phyloP scores from a whole-genome alignment of 257 asterid genomes.

The Ballota nigra region DNA sequence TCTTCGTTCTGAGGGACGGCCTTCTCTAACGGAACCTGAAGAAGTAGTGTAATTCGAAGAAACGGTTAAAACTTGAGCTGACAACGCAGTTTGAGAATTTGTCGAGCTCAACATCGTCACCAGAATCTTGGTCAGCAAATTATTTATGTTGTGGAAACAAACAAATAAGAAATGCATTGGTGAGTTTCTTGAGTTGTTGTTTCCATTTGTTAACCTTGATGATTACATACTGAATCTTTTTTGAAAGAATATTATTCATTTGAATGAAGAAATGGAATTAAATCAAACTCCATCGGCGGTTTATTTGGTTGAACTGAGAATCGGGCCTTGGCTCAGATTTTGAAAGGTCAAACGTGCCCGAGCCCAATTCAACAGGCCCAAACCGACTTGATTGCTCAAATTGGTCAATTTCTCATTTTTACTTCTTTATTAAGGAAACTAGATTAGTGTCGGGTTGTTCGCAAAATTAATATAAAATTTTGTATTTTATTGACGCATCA shows the following conservation, averaged over 20 bases:
- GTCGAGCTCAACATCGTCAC: constrained; percentile 18
- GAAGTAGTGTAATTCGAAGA: background rate
- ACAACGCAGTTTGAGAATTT: constrained; percentile 27
- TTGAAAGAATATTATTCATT: background rate
- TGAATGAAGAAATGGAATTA: background rate
- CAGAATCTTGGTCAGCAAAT: constrained; percentile 4
- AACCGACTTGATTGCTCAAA: background rate
- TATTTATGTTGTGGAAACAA: constrained; percentile 25
- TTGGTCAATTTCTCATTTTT: background rate
- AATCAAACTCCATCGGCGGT: background rate
- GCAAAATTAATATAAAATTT: too few relatives aligned
- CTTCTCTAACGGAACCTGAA: constrained; percentile 18
- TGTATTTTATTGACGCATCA: too few relatives aligned
- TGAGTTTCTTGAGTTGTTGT: constrained; percentile 18
- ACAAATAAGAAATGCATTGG: constrained; percentile 25
- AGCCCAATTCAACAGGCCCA: background rate
- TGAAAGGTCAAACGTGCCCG: background rate
- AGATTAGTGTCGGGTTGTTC: too few relatives aligned
- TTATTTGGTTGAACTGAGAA: background rate
- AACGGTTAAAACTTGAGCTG: constrained; percentile 18
- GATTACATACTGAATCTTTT: background rate
- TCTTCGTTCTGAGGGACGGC: constrained; percentile 8
- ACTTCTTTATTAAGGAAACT: background rate
- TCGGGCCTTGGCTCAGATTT: background rate
- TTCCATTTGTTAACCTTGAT: background rate